These are phyloP conservation scores for Chernovozyma aurita DNA, from an alignment of 1,139 yeast species.

Conservation along the genomic window DNA sequence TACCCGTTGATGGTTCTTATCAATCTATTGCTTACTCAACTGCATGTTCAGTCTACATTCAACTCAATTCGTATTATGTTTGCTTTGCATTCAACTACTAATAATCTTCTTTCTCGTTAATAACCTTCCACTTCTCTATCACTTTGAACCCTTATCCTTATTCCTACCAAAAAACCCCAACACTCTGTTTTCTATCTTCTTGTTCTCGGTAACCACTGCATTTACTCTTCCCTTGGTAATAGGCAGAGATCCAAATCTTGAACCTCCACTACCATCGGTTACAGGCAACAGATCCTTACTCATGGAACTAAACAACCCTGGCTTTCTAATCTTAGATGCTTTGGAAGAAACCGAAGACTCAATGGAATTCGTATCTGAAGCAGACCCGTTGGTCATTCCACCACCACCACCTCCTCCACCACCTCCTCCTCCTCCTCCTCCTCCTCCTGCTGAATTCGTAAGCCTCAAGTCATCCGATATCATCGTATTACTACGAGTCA, in stretches of 20 bases:
- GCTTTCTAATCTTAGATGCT: conserved; percentile 9
- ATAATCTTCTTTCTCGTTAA: too few relatives aligned
- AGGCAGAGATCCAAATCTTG: background rate
- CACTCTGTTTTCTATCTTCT: background rate
- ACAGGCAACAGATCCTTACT: background rate
- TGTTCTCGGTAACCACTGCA: background rate
- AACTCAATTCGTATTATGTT: too few relatives aligned
- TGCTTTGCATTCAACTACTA: too few relatives aligned
- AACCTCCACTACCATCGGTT: background rate
- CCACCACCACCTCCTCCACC: too few relatives aligned
- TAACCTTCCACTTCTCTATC: too few relatives aligned
- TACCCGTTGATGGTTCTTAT: too few relatives aligned
- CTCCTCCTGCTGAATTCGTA: background rate
- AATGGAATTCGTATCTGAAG: conserved; percentile 4
- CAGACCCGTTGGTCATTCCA: background rate
- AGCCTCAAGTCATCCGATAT: conserved; percentile 3
- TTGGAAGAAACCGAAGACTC: conserved; percentile 7
- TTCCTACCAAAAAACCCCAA: background rate
- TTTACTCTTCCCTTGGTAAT: background rate
- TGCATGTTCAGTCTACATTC: too few relatives aligned
- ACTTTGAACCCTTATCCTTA: background rate
- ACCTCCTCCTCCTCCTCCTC: too few relatives aligned
- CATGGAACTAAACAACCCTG: conserved; percentile 1
- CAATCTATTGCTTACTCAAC: too few relatives aligned
- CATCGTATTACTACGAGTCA: conserved; percentile 6